A percentile compares a stretch with the other conserved stretches of the same genome.
phyloP scores from a whole-genome alignment of 1,284 basidiomycete genomes.

The Heterobasidion irregulare region DNA sequence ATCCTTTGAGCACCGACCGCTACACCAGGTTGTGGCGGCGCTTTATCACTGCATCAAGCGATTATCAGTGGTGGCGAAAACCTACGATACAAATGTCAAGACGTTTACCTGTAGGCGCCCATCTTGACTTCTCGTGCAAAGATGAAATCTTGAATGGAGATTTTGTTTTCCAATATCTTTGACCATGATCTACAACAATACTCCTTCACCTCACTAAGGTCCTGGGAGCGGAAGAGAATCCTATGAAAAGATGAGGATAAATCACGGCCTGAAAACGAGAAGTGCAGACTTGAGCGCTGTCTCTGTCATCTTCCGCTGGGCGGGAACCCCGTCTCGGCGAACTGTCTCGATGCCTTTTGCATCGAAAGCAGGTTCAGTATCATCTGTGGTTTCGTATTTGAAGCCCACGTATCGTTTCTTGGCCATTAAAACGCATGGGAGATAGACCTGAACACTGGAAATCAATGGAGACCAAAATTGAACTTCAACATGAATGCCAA shows the following conservation, averaged over 20 bases:
- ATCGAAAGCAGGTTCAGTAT: conserved; percentile 78
- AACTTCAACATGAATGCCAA: conserved; percentile 16
- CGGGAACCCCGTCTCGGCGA: conserved; percentile 82
- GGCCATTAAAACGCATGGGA: conserved; percentile 88
- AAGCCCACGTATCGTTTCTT: conserved; percentile 98
- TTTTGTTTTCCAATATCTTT: conserved; percentile 75
- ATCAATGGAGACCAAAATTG: background rate
- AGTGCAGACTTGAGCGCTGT: conserved; percentile 69
- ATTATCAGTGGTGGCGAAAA: background rate
- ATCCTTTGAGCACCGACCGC: conserved; percentile 77
- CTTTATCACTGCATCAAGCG: conserved; percentile 52
- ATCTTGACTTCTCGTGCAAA: conserved; percentile 92
- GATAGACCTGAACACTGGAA: conserved; percentile 61
- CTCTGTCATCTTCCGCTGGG: conserved; percentile 87
- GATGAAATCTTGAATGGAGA: conserved; percentile 85
- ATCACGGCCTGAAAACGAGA: background rate
- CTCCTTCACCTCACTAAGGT: conserved; percentile 83
- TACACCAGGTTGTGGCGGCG: conserved; percentile 84
- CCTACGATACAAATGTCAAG: background rate
- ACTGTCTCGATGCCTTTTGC: conserved; percentile 99
- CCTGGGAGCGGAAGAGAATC: conserved; percentile 82
- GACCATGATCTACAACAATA: conserved; percentile 86
- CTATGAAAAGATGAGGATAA: conserved; percentile 28
- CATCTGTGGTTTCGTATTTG: conserved; percentile 84
- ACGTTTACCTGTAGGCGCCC: conserved; percentile 77